Percentiles rank a stretch among this genome's conserved stretches.
Evolutionary conservation across 192 early-diverging fungal genomes (phyloP).

Genomic region (Coemansia sp.): DNA sequence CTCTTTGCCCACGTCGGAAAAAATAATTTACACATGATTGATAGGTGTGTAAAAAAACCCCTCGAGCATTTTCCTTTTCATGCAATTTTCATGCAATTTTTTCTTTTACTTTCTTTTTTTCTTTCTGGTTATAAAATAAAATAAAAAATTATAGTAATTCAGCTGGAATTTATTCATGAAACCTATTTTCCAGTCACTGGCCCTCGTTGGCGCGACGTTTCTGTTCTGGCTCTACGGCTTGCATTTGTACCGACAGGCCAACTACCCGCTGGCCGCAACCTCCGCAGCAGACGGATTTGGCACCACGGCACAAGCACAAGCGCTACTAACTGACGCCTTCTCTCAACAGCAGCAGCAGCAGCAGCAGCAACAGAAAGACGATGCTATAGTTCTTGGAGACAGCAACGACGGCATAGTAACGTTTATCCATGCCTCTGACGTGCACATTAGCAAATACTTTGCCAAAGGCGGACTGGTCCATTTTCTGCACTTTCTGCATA

Average conservation of each 20-base stretch:
- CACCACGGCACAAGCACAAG: neutral
- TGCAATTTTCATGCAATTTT: neutral
- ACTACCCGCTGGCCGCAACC: constrained; percentile 20
- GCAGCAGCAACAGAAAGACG: neutral
- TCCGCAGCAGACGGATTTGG: neutral
- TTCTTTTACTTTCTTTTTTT: constrained; percentile 8
- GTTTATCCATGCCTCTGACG: constrained; percentile 79
- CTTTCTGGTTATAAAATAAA: constrained; percentile 11
- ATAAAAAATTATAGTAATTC: constrained; percentile 6
- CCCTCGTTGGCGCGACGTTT: constrained; percentile 28
- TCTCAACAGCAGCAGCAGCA: neutral
- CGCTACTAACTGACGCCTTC: neutral
- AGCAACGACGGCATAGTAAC: constrained; percentile 63
- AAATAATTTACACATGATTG: too few relatives aligned
- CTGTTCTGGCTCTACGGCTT: constrained; percentile 49
- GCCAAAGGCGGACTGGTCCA: constrained; percentile 69
- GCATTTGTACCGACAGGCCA: constrained; percentile 34
- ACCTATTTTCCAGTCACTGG: constrained; percentile 18
- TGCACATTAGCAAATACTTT: constrained; percentile 79
- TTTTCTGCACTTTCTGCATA: constrained; percentile 71
- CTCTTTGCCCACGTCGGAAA: too few relatives aligned
- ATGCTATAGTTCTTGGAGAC: constrained; percentile 50
- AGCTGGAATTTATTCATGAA: constrained; percentile 8
- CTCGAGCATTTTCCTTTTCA: neutral
- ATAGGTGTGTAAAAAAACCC: too few relatives aligned